Conservation (phyloP, 1,284 basidiomycete species). For the Cutaneotrichosporon cutaneum region DNA sequence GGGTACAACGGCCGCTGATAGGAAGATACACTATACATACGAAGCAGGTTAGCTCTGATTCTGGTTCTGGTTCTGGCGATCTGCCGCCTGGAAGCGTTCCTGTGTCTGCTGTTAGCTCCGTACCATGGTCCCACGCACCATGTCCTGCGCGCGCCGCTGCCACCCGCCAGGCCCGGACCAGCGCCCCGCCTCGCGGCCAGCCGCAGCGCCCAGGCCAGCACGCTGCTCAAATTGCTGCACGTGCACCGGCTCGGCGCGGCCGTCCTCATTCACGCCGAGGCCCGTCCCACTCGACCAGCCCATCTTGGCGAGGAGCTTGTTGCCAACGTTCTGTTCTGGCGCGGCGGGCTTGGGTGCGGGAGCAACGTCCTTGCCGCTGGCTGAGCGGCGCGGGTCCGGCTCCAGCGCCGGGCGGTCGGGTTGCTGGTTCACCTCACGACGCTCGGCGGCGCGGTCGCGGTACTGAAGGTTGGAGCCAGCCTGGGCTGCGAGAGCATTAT, state of each 20-base stretch:
- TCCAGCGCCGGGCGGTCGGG: conserved; percentile 69
- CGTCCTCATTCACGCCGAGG: conserved; percentile 73
- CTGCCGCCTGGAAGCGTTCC: conserved; percentile 18
- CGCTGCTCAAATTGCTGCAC: conserved; percentile 81
- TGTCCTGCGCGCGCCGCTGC: conserved; percentile 40
- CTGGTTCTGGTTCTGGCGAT: conserved; percentile 4
- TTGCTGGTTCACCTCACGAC: conserved; percentile 82
- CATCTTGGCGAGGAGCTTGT: conserved; percentile 91
- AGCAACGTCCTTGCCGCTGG: conserved; percentile 49
- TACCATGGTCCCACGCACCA: conserved; percentile 29
- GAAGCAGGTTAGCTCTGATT: background rate
- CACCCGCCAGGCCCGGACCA: conserved; percentile 57
- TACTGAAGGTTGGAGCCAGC: conserved; percentile 60
- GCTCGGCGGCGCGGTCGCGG: conserved; percentile 84
- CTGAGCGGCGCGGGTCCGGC: conserved; percentile 54
- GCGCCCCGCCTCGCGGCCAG: conserved; percentile 77
- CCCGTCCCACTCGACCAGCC: conserved; percentile 90
- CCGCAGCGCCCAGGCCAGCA: conserved; percentile 81
- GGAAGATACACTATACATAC: background rate
- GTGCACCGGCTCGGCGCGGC: conserved; percentile 79
- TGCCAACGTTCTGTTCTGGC: conserved; percentile 72
- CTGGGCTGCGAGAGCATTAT: conserved; percentile 54
- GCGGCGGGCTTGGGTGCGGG: conserved; percentile 43
- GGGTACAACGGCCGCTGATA: background rate
- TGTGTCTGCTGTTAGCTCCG: conserved; percentile 22